Percentiles rank a stretch among this genome's conserved stretches.
phyloP scores from a whole-genome alignment of 2,329 filamentous ascomycete genomes.

The Cercospora berteroae region DNA sequence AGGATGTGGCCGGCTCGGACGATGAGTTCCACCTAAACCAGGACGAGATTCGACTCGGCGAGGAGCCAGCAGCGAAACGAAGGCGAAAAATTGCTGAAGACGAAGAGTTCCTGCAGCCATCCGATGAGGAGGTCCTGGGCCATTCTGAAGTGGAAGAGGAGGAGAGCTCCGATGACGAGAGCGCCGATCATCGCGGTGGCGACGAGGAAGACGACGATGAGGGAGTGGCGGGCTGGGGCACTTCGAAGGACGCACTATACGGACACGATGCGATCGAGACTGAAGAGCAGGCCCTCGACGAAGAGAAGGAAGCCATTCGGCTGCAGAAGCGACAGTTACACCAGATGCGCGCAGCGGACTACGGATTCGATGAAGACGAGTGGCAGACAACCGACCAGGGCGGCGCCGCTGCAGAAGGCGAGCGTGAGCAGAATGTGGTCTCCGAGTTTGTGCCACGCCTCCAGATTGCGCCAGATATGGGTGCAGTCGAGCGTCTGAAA shows the following conservation, averaged over 20 bases:
- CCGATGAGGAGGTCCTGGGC: conserved; percentile 63
- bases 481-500: conserved; percentile 68
- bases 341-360: conserved; percentile 87
- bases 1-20: conserved; percentile 89
- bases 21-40: conserved; percentile 88
- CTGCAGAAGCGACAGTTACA: conserved; percentile 88
- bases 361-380: conserved; percentile 85
- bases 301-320: conserved; percentile 84
- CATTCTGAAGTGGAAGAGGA: conserved; percentile 44
- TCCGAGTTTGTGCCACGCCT: conserved; percentile 84
- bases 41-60: conserved; percentile 83
- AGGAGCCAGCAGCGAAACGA: conserved; percentile 75
- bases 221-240: conserved; percentile 28
- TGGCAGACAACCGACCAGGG: conserved; percentile 59
- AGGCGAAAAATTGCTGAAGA: conserved; percentile 69
- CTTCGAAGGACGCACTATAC: conserved; percentile 68
- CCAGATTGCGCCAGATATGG: conserved; percentile 78
- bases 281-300: conserved; percentile 75
- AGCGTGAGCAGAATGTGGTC: conserved; percentile 55
- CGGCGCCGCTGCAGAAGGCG: conserved; percentile 43
- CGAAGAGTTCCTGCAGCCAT: conserved; percentile 57
- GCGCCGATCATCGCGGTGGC: conserved; percentile 57
- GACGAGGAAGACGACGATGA: conserved; percentile 37
- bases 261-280: conserved; percentile 75
- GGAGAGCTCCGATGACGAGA: conserved; percentile 75